These are phyloP conservation scores for Whalleya microplaca DNA, from an alignment of 2,329 filamentous ascomycete genomes.

Conservation along the genomic window DNA sequence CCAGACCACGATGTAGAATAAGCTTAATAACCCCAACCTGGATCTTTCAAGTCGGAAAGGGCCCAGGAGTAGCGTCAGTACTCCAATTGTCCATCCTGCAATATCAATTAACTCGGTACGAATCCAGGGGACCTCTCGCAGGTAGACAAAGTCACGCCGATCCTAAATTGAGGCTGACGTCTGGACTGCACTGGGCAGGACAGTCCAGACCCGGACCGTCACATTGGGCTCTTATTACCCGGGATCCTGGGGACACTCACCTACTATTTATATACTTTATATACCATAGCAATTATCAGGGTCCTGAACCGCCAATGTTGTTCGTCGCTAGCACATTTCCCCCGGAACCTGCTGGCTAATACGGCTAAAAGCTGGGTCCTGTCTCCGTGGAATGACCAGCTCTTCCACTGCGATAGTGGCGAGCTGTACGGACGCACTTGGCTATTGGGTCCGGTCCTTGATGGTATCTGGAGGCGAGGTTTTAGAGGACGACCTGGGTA, in stretches of 20 bases:
- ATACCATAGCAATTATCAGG: too few relatives aligned
- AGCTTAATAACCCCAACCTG: slow-evolving; percentile 10
- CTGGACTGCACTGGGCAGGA: slow-evolving; percentile 35
- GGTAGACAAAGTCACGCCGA: slow-evolving; percentile 14
- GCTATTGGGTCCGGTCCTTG: neutral
- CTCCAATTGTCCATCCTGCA: slow-evolving; percentile 6
- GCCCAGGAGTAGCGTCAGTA: slow-evolving; percentile 4
- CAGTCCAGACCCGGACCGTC: slow-evolving; percentile 28
- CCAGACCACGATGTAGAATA: slow-evolving; percentile 24
- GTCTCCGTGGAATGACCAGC: neutral
- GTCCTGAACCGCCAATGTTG: too few relatives aligned
- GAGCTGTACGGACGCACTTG: neutral
- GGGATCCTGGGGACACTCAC: slow-evolving; percentile 19
- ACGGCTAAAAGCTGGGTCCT: slow-evolving; percentile 24
- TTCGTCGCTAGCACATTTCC: slow-evolving; percentile 16
- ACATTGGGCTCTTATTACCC: slow-evolving; percentile 26
- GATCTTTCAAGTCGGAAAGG: slow-evolving; percentile 15
- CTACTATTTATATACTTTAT: slow-evolving; percentile 25
- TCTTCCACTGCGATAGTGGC: slow-evolving; percentile 12
- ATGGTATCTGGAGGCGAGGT: neutral
- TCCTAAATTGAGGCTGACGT: slow-evolving; percentile 29
- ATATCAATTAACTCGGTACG: neutral
- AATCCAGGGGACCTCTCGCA: neutral
- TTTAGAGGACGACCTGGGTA: neutral
- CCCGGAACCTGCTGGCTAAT: slow-evolving; percentile 24